phyloP scores from a whole-genome alignment of 2,329 filamentous ascomycete genomes.

The Diatrype stigma region DNA sequence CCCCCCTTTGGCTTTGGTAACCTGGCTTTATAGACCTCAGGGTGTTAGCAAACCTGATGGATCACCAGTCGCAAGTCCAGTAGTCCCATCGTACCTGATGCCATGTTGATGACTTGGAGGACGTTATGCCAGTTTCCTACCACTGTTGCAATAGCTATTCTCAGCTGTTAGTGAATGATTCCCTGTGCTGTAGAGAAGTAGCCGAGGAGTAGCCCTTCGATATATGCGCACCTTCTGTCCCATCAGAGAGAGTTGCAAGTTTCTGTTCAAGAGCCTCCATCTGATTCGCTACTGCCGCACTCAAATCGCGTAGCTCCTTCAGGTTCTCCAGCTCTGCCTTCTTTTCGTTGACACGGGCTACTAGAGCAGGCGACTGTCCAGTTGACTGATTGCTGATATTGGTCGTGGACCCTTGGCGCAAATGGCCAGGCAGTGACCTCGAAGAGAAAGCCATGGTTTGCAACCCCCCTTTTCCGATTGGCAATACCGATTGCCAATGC shows the following conservation, averaged over 20 bases:
- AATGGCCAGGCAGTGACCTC: slow-evolving; percentile 58
- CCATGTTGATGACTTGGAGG: slow-evolving; percentile 79
- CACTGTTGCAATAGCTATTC: slow-evolving; percentile 73
- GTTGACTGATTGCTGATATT: slow-evolving; percentile 37
- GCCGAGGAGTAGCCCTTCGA: neutral
- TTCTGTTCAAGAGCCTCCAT: slow-evolving; percentile 81
- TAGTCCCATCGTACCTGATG: slow-evolving; percentile 57
- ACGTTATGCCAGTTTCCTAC: slow-evolving; percentile 87
- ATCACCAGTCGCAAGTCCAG: slow-evolving; percentile 1
- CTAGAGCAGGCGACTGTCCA: slow-evolving; percentile 65
- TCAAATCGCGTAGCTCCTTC: slow-evolving; percentile 73
- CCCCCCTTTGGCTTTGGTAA: slow-evolving; percentile 55
- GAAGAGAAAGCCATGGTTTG: slow-evolving; percentile 51
- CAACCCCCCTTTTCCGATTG: too few species aligned
- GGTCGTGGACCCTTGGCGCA: slow-evolving; percentile 57
- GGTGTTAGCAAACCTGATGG: slow-evolving; percentile 10
- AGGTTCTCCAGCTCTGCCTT: slow-evolving; percentile 77
- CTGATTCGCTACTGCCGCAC: slow-evolving; percentile 71
- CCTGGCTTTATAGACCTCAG: slow-evolving; percentile 50
- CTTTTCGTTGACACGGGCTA: slow-evolving; percentile 79
- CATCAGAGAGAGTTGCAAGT: slow-evolving; percentile 70
- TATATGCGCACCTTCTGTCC: slow-evolving; percentile 70
- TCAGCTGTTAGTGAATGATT: slow-evolving; percentile 9
- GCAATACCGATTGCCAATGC: neutral
- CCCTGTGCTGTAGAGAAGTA: neutral